Evolutionary conservation across 768 basidiomycete species (phyloP), one percentile per base, ranked within the genome.

Genomic region (Serendipita sp.): DNA sequence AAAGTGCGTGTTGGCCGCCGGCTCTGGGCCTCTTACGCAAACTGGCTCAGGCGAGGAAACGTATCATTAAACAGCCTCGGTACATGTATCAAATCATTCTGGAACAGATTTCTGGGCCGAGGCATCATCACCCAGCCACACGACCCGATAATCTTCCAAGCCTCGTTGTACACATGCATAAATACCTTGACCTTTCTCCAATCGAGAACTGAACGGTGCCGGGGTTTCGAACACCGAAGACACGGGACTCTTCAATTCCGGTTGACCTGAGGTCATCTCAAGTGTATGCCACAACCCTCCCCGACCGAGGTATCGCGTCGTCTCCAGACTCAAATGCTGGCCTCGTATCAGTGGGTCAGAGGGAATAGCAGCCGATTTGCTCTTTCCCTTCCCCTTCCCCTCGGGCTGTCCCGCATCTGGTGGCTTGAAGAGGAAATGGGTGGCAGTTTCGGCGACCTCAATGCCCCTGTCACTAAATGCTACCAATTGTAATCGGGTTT

Each of bases 121-220:
- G 17, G 31, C 56, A 41, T 42, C 41, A 24, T 48, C 86, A 0
- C 89, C 89, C 9, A 90, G 73, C 89, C 89, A 92, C 69, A 91
- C 83, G 13, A 91, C 80, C 22, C 89, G 76, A 79, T 83, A 92
- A 68, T 92, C 89, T 61, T 82, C 80, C 2, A 75, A 65, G 16
- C 84, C 88, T 68, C 84, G 88, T 67, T 81, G 74, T 72, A 82
- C 78, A 88, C 89, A 90, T 0, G 81, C 88, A 70, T 91, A 92
- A 3, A 86, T 72, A 3, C 89, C 89, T 63, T 84, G 63, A 83
- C 81, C 22, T 72, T 73, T 67, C 75, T 77, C 69, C 82, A 68
- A 67, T 73, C 70, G 28, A 73, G 74, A 1, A 72, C 63, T 5
- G 82, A 67, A 51, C 81, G 76, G 1, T 82, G 76, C 31, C 79